Base-by-base conservation (phyloP, 257 asterid genomes). In the Thymus mandschuricus region DNA sequence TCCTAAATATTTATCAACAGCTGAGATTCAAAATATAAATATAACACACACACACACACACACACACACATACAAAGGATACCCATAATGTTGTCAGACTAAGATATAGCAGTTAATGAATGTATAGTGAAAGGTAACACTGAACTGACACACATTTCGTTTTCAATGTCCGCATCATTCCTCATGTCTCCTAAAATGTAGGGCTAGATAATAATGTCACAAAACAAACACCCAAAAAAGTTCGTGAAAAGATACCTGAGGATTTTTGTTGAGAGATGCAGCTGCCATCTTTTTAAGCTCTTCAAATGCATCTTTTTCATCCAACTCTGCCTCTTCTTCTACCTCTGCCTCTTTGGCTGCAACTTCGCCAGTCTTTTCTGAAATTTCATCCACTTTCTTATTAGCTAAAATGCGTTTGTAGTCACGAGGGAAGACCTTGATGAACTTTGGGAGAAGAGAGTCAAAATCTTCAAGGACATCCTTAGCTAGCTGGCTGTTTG, bases 401-500 rank as follows among this genome's bases (percentile, higher is more conserved):
- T 77, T 80, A 46, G 89, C 93, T 70, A 95, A 91, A 68, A 95
- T 76, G 29, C 79, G 86, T 62, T 95, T 95, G 72, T 92, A 95
- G 80, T 95, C 99, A 58, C 97, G 90, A 33, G 99, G 99, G 82
- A 92, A 83, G 55, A 95, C 98, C 84, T 95, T 95, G 59, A 95
- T 70, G 75, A 95, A 95, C 80, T 85, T 89, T 13, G 94, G 98
- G 72, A 95, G 79, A 55, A 92, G 86, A 72, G 84, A 72, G 57
- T 87, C 90, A 49, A 89, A 95, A 69, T 89, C 83, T 4, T 88
- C 86, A 73, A 95, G 96, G 72, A 95, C 86, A 9, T 87, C 91
- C 75, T 85, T 92, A 11, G 98, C 99, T 15, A 95, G 75, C 66
- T 81, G 86, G 76, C 99, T 95, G 86, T 81, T 84, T 0, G 99